Conservation (phyloP, 1,284 basidiomycete species). For the Waitea zeae region DNA sequence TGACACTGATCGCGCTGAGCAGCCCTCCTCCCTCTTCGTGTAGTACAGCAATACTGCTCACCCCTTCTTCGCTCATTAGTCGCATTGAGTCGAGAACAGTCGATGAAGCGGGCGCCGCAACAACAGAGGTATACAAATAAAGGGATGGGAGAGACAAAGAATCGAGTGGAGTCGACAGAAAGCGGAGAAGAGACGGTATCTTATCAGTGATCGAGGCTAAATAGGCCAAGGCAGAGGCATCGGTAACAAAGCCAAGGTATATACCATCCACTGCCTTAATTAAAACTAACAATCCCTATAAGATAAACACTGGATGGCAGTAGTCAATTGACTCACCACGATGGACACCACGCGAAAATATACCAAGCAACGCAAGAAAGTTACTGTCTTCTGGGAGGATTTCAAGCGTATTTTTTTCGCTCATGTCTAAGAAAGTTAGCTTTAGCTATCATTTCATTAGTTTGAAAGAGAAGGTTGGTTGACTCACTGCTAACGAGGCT, state of each 20-base stretch:
- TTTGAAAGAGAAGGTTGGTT: neutral
- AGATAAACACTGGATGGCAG: too few species aligned
- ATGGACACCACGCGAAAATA: constrained; percentile 54
- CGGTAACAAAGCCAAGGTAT: constrained; percentile 42
- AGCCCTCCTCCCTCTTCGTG: constrained; percentile 43
- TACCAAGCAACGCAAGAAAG: constrained; percentile 38
- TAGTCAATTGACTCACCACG: too few species aligned
- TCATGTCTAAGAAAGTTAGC: constrained; percentile 57
- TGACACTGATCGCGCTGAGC: constrained; percentile 60
- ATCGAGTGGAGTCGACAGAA: constrained; percentile 36
- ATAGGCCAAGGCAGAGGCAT: constrained; percentile 43
- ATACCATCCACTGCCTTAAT: constrained; percentile 23
- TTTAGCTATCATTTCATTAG: constrained; percentile 2
- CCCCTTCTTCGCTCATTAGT: constrained; percentile 64
- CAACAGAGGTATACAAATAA: constrained; percentile 38
- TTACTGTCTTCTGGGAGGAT: constrained; percentile 42
- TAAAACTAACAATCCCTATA: too few species aligned
- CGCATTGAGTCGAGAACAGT: constrained; percentile 60
- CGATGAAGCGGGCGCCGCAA: constrained; percentile 35
- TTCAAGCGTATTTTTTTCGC: constrained; percentile 64
- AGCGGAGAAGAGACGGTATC: constrained; percentile 29
- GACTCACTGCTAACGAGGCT: constrained; percentile 57
- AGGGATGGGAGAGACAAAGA: constrained; percentile 47
- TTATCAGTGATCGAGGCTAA: constrained; percentile 32
- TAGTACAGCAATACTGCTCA: constrained; percentile 59